Base-by-base conservation (phyloP, 805 yeast genomes). In the Schizosaccharomyces japonicus region DNA sequence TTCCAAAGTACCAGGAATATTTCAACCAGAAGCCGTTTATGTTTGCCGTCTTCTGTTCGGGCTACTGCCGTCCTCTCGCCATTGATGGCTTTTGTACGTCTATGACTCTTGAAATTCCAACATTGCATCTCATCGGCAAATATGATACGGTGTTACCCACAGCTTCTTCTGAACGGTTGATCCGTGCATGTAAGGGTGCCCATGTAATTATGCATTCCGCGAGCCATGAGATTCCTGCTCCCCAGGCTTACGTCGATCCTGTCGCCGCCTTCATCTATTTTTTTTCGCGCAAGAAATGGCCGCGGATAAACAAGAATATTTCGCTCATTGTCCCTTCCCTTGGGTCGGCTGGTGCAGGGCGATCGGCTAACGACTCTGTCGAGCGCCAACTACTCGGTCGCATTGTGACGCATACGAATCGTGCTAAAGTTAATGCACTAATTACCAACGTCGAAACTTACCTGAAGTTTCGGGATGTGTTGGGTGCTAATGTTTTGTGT, bases 1-100 rank as follows among this genome's bases (percentile, higher is more conserved):
- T 42, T 8, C 33, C 46, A 2, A 27, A 42, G 25, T 42, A 42
- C 46, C 46, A 28, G 30, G 23, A 42, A n/a, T 29, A 29, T 42
- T 42, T 42, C 15, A 15, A 17, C 13, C 46, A 42, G 8, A n/a
- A n/a, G 46, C 33, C 36, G 10, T 42, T 42, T 8, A 25, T 19
- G 21, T 42, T 42, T 29, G 46, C 32, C 10, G 13, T 42, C 1
- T 28, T 42, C 25, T 27, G 17, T 27, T 21, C 30, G 8, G 46
- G 46, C 5, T 42, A 42, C 19, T 29, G 13, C 19, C 33, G 46
- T 42, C 19, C 46, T 2, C 33, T 42, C 1, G 17, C 23, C 17
- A 42, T 42, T 7, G 25, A 42, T 42, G 46, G 33, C n/a, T 25
- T 13, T 6, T 13, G 6, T 28, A 25, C 21, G 17, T 10, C 8